A percentile compares a stretch with the other conserved stretches of the same genome.
Conservation (phyloP, 305 asterid species). For the Solanum aculeatissimum region DNA sequence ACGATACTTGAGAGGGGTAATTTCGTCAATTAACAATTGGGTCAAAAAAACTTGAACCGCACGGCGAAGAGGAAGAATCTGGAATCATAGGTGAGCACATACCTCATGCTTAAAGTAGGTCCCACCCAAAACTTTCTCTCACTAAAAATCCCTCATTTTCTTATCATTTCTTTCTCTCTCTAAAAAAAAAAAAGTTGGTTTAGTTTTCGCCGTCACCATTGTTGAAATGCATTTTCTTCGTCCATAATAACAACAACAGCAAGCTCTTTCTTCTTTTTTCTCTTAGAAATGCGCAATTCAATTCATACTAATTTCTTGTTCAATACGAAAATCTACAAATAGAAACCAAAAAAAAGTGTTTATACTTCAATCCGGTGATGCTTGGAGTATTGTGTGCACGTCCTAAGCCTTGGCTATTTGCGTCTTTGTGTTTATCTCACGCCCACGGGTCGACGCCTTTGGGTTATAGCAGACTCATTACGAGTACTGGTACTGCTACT, state of each 20-base stretch:
- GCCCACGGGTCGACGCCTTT: constrained; percentile 28
- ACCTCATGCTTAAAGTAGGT: background rate
- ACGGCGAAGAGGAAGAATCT: background rate
- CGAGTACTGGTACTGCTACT: background rate
- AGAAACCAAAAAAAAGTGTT: background rate
- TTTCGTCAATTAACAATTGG: too few species aligned
- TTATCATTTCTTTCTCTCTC: background rate
- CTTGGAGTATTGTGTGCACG: constrained; percentile 68
- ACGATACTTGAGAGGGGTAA: too few species aligned
- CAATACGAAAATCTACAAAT: background rate
- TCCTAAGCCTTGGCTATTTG: constrained; percentile 47
- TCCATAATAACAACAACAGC: background rate
- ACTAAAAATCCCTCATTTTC: background rate
- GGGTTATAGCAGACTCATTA: constrained; percentile 28
- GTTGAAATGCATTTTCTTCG: background rate
- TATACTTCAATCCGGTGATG: constrained; percentile 47
- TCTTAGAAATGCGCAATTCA: background rate
- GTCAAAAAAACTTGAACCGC: background rate
- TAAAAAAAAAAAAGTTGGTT: background rate
- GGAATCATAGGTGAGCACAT: background rate
- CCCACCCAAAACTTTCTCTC: background rate
- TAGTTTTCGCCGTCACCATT: background rate
- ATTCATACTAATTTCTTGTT: background rate
- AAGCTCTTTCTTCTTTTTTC: background rate
- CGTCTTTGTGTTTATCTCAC: constrained; percentile 29